A percentile compares a stretch with the other conserved stretches of the same genome.
These are phyloP conservation scores for Senna siamea DNA, from an alignment of 306 rosid genomes.

Conservation along the genomic window DNA sequence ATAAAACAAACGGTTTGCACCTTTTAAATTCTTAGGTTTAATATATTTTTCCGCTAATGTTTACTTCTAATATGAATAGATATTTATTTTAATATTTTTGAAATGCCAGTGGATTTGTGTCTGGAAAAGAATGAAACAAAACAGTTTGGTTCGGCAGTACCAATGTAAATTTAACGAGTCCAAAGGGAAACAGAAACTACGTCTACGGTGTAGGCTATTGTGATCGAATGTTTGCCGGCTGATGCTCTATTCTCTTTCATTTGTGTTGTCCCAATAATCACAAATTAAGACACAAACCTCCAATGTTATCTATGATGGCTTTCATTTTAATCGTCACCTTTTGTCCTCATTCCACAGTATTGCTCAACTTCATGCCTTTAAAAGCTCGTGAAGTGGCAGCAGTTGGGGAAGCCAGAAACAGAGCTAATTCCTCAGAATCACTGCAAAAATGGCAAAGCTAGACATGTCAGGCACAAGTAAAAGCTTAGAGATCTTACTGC, in stretches of 20 bases:
- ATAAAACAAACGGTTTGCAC: no score
- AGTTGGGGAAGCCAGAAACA: slow-evolving; percentile 31
- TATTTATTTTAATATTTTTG: no score
- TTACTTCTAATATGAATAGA: no score
- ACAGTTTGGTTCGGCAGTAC: slow-evolving; percentile 32
- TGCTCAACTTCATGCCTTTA: slow-evolving; percentile 36
- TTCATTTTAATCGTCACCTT: slow-evolving; percentile 44
- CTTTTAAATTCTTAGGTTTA: no score
- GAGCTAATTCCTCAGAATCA: slow-evolving; percentile 31
- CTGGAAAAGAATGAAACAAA: slow-evolving; percentile 37
- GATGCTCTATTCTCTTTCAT: slow-evolving; percentile 32
- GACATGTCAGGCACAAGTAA: slow-evolving; percentile 46
- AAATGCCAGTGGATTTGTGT: no score
- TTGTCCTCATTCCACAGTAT: slow-evolving; percentile 38
- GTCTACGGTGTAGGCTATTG: no score
- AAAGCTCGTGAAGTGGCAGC: slow-evolving; percentile 31
- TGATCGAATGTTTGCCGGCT: no score
- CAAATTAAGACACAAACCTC: slow-evolving; percentile 18
- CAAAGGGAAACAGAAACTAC: slow-evolving; percentile 43
- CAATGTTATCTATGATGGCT: neutral
- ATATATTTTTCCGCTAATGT: no score
- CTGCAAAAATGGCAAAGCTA: slow-evolving; percentile 43
- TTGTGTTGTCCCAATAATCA: slow-evolving; percentile 20
- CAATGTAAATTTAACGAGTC: slow-evolving; percentile 50
- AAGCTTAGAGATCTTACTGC: slow-evolving; percentile 68